Evolutionary conservation across 352 stramenopile genomes (phyloP), one percentile per base, ranked within the genome.

Genomic region (Paralagenidium karlingii): DNA sequence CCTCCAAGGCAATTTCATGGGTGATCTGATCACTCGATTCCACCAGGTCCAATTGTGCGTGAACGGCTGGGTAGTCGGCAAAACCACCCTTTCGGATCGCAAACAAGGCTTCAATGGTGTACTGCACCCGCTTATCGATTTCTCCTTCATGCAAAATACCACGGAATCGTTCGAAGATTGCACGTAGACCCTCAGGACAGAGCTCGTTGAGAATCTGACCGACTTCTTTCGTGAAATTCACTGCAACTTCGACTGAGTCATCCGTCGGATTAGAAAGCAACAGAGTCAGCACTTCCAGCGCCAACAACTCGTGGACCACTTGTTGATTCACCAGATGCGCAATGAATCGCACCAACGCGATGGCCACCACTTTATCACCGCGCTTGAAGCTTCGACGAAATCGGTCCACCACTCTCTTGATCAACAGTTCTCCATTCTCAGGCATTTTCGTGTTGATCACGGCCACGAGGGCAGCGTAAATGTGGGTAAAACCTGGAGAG

Each of bases 371-470:
- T 53, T 98, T 98, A 62, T 99, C 95, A 9, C 87, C 70, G n/a
- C 92, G 70, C 58, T 97, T 93, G 52, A 98, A 99, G n/a, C 86
- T 71, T 8, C 85, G 70, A 2, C 95, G 85, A 60, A 99, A 99
- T 18, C 78, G 66, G 29, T 96, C 76, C 22, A 99, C 87, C 1
- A 98, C 76, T 26, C 95, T 68, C 44, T 92, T 92, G 18, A 97
- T 49, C 15, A 97, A 43, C 3, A 97, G 63, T 47, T 99, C 95
- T 21, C 96, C 96, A 36, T 95, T 94, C 56, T 99, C 94, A 0
- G 96, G 96, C 34, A 99, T 80, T 53, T 99, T 99, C 1, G 94
- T 98, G 66, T 99, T 99, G 33, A 99, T 52, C n/a, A 99, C 96
- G 1, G 95, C 86, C 16, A 98, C 73, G 1, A 99, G 51, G 8